A percentile compares a stretch with the other conserved stretches of the same genome.
These are phyloP conservation scores for Sanguinoderma infundibulare DNA, from an alignment of 1,284 basidiomycete species.

Conservation along the genomic window DNA sequence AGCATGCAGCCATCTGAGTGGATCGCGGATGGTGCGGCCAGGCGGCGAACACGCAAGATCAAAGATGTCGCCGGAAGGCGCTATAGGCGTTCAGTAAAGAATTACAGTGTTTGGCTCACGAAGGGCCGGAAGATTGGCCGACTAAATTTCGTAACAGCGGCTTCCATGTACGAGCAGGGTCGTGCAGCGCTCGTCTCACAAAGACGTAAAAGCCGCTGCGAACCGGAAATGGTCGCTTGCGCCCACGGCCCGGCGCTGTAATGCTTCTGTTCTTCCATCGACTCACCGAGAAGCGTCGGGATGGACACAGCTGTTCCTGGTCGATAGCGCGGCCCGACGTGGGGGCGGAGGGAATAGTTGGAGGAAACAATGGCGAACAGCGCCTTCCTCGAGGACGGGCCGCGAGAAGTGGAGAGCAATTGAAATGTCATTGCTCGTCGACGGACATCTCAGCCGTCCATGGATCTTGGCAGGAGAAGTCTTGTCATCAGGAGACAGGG, in stretches of 20 bases:
- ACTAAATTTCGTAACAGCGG: not conserved
- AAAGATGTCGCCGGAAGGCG: not conserved
- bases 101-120: not conserved
- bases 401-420: not conserved
- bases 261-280: not conserved
- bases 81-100: conserved; percentile 1
- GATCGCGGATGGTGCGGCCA: not conserved
- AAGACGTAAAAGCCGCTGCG: not conserved
- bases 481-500: not conserved
- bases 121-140: not conserved
- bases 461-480: not conserved
- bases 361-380: not conserved
- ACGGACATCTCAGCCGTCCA: not conserved
- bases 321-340: not conserved
- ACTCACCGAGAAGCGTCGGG: not conserved
- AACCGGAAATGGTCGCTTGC: not conserved
- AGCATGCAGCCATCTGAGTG: not conserved
- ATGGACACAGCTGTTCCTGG: not conserved
- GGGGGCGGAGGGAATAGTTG: not conserved
- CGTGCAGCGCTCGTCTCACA: not conserved
- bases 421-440: not conserved
- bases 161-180: not conserved
- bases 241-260: not conserved
- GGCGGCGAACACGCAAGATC: not conserved
- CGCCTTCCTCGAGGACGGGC: no score